Evolutionary conservation across 1,139 yeast species (phyloP), one percentile per base, ranked within the genome.

Genomic region (Taphrina communis): DNA sequence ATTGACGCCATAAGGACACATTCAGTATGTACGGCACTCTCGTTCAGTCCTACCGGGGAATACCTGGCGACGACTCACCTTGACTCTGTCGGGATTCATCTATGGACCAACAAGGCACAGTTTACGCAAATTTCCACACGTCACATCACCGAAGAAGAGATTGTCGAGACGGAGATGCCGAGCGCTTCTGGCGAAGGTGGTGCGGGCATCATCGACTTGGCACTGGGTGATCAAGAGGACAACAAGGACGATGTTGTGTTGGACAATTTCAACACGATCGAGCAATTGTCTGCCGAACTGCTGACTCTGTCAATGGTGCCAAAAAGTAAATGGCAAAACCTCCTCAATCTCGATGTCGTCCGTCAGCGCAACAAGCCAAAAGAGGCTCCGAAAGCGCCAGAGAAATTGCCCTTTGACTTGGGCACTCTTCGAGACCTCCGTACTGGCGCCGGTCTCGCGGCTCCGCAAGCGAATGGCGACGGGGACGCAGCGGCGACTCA

Each of bases 1-100:
- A 92, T 95, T 71, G 99, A 95, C 79, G 98, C 97, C 72, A 88
- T 94, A 17, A 81, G 82, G 67, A 83, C 94, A 51, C 88, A 90
- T 1, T 85, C 84, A 73, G 93, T 93, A 21, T 96, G 90, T 1
- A 92, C 98, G 0, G 81, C 85, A 65, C 83, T 95, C 53, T 86
- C 88, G 75, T 86, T 94, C 74, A 89, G 97, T 19, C 97, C 97
- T 2, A 83, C 87, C 68, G 97, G 97, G 58, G 98, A 95, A 74
- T 85, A 89, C 78, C 83, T 95, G 71, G 99, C 98, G 1, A 93
- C 99, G 0, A 84, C 97, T 0, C 99, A 95, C 79, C 97, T 92
- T 12, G 83, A 86, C 44, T 96, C 96, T 14, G 89, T 90, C 71
- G 99, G 99, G 42, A 87, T 95, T 71, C 87, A 90, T 66, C 81